These are phyloP conservation scores for Lignosus rhinocerotis DNA, from an alignment of 1,284 basidiomycete species.

Conservation along the genomic window DNA sequence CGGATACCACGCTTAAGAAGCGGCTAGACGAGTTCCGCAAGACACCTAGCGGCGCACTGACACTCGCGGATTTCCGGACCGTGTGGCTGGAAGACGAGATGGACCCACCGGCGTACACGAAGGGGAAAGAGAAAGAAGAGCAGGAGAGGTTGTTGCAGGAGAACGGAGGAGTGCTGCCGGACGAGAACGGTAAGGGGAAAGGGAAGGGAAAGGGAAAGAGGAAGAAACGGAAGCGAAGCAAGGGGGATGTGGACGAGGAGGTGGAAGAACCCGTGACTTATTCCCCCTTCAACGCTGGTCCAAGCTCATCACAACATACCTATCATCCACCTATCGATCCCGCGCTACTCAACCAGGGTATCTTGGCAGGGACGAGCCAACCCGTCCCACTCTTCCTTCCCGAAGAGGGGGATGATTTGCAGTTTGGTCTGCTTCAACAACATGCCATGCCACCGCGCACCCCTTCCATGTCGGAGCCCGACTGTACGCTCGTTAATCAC, in stretches of 20 bases:
- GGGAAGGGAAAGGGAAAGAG: slow-evolving; percentile 42
- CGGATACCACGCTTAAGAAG: slow-evolving; percentile 91
- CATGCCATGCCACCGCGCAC: slow-evolving; percentile 43
- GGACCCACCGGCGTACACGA: slow-evolving; percentile 87
- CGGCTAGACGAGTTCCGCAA: slow-evolving; percentile 95
- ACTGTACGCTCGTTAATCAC: slow-evolving; percentile 10
- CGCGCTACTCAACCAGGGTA: slow-evolving; percentile 47
- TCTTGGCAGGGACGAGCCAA: slow-evolving; percentile 39
- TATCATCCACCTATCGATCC: slow-evolving; percentile 42
- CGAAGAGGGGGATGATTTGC: slow-evolving; percentile 41
- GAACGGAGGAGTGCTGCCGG: slow-evolving; percentile 31
- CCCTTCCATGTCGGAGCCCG: slow-evolving; percentile 47
- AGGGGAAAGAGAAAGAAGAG: slow-evolving; percentile 73
- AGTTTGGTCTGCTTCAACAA: slow-evolving; percentile 14
- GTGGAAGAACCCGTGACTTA: slow-evolving; percentile 13
- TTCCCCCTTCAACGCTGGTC: slow-evolving; percentile 9
- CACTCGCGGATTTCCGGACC: slow-evolving; percentile 88
- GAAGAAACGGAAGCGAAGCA: slow-evolving; percentile 40
- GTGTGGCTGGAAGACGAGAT: slow-evolving; percentile 92
- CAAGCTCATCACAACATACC: slow-evolving; percentile 5
- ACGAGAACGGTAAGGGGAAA: slow-evolving; percentile 40
- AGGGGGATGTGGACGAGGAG: slow-evolving; percentile 43
- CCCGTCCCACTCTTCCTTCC: slow-evolving; percentile 43
- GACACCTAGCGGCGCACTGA: slow-evolving; percentile 85
- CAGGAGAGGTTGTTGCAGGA: slow-evolving; percentile 48